A percentile compares a stretch with the other conserved stretches of the same genome.
phyloP scores from a whole-genome alignment of 352 stramenopile species.

The Phytophthora gonapodyides region DNA sequence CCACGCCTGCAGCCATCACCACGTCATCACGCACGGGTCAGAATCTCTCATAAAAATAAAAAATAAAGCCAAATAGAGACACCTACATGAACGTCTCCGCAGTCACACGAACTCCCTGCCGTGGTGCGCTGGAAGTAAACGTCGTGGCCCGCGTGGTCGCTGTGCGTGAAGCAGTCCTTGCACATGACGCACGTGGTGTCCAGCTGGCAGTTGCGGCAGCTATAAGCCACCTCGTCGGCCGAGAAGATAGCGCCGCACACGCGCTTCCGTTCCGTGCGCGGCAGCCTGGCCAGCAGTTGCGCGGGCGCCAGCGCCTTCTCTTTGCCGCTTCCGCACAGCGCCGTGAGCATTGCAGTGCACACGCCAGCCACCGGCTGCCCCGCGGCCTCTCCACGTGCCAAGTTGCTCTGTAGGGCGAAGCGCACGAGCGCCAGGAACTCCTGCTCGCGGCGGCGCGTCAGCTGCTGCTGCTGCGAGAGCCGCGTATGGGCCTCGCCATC shows the following conservation, averaged over 20 bases:
- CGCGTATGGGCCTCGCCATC: slow-evolving; percentile 25
- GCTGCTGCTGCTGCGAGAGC: slow-evolving; percentile 41
- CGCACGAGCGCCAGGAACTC: slow-evolving; percentile 54
- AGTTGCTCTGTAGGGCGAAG: slow-evolving; percentile 51
- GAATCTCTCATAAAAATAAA: slow-evolving; percentile 3
- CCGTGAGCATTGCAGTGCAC: slow-evolving; percentile 60
- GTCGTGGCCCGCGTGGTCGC: slow-evolving; percentile 78
- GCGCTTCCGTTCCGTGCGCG: slow-evolving; percentile 63
- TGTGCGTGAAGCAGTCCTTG: slow-evolving; percentile 85
- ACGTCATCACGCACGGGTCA: neutral
- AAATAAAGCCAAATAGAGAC: neutral
- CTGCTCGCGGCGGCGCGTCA: slow-evolving; percentile 41
- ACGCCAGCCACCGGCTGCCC: slow-evolving; percentile 28
- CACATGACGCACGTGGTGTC: slow-evolving; percentile 88
- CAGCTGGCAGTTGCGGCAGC: slow-evolving; percentile 86
- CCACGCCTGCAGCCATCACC: slow-evolving; percentile 56
- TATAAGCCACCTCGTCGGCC: slow-evolving; percentile 88
- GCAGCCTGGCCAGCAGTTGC: slow-evolving; percentile 70
- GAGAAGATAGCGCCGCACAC: slow-evolving; percentile 87
- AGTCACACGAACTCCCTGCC: slow-evolving; percentile 86
- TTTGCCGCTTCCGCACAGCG: slow-evolving; percentile 54
- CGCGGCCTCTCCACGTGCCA: slow-evolving; percentile 28
- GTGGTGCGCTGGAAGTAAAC: slow-evolving; percentile 90
- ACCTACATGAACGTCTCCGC: slow-evolving; percentile 77
- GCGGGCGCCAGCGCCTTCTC: slow-evolving; percentile 47